A percentile compares a stretch with the other conserved stretches of the same genome.
These are phyloP conservation scores for Pyrenochaeta sp. DNA, from an alignment of 2,329 filamentous ascomycete genomes.

Conservation along the genomic window DNA sequence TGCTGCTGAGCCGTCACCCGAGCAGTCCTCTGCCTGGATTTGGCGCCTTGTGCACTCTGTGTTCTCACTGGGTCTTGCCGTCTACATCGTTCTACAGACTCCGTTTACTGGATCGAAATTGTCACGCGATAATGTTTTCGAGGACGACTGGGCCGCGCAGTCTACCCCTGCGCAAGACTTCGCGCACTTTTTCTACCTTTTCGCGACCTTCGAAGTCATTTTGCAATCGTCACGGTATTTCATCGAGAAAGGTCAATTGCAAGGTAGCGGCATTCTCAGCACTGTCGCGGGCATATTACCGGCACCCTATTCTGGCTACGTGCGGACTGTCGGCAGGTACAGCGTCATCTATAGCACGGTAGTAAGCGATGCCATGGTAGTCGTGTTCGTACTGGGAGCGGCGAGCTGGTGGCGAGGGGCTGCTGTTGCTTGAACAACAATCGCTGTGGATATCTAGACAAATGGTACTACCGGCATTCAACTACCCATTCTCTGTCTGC, in stretches of 20 bases:
- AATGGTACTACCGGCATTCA: conserved; percentile 9
- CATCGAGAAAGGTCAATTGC: conserved; percentile 67
- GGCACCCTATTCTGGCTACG: conserved; percentile 67
- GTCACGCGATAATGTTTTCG: conserved; percentile 56
- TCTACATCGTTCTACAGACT: conserved; percentile 74
- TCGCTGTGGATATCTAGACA: conserved; percentile 8
- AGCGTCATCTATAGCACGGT: conserved; percentile 76
- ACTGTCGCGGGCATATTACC: conserved; percentile 72
- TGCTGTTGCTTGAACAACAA: conserved; percentile 30
- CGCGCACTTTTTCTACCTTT: conserved; percentile 77
- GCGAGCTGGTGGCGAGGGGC: conserved; percentile 59
- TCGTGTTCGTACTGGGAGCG: conserved; percentile 77
- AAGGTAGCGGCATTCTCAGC: conserved; percentile 69
- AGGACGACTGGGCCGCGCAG: conserved; percentile 42
- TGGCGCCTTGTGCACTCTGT: conserved; percentile 80
- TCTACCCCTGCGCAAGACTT: conserved; percentile 52
- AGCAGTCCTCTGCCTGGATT: conserved; percentile 60
- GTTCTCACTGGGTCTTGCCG: conserved; percentile 72
- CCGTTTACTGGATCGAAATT: conserved; percentile 73
- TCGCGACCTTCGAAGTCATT: conserved; percentile 77
- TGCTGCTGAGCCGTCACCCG: conserved; percentile 43
- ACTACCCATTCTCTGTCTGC: background rate
- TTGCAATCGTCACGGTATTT: conserved; percentile 77
- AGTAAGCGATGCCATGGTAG: conserved; percentile 75
- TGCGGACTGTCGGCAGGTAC: conserved; percentile 70